Evolutionary conservation across 371 early-diverging fungal genomes (phyloP), one percentile per base, ranked within the genome.

Genomic region (Rhizopus sp.): DNA sequence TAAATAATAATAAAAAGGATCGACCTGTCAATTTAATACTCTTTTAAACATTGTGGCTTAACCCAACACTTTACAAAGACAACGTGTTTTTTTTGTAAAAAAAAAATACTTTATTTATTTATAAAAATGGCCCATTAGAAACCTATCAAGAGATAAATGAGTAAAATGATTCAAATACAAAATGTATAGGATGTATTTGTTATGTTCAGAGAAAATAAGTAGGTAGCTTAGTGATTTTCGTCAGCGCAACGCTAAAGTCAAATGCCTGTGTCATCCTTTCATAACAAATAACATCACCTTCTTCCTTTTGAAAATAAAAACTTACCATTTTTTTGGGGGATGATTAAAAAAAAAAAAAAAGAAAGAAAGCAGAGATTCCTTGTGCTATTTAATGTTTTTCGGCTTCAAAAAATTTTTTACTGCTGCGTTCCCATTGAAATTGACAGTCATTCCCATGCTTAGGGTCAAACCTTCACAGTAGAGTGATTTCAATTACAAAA

Each of bases 221-320:
- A 68, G 72, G 68, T 68, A 68, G 68, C 68, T 72, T 52, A 66
- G 52, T 17, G 29, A 60, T 72, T 66, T 65, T 72, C 72, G 64
- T 72, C 72, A 72, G 44, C 63, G 66, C 44, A 59, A 57, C 48
- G 57, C 66, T 72, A 72, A 72, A 72, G 72, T 64, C 72, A 72
- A 72, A 72, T 72, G 72, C 72, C 72, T 56, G 60, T 41, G 33
- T 72, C 72, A 72, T 72, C 72, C 55, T 68, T 52, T 47, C 32
- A 53, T 46, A 46, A 45, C 55, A 42, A 16, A 37, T 10, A 29
- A 32, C 32, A 40, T 7, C 38, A 37, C 13, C 38, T 5, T 37
- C 38, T 5, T 37, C 13, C 38, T 10, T 10, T 13, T 37, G 13
- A 10, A 10, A 37, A 37, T 10, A 13, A 10, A 37, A 37, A 37